A percentile compares a stretch with the other conserved stretches of the same genome.
These are phyloP conservation scores for Pilasporangium apinafurcum DNA, from an alignment of 352 stramenopile genomes.

Conservation along the genomic window DNA sequence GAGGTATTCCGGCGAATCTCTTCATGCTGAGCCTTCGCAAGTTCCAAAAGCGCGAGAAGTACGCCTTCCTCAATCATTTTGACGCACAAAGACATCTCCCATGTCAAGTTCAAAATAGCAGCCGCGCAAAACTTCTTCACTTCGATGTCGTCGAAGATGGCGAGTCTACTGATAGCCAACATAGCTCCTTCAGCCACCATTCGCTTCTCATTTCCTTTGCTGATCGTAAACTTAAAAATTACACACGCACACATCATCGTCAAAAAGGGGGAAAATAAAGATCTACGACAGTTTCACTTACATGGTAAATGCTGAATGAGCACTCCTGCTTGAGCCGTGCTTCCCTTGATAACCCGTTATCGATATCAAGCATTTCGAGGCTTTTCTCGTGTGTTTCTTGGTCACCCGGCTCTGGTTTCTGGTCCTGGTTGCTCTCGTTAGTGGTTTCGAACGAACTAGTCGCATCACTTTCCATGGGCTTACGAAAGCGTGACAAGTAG, in stretches of 20 bases:
- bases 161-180: conserved; percentile 61
- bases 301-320: conserved; percentile 76
- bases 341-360: conserved; percentile 34
- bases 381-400: conserved; percentile 47
- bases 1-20: conserved; percentile 80
- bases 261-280: background rate
- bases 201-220: conserved; percentile 52
- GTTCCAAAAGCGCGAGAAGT: conserved; percentile 58
- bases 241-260: background rate
- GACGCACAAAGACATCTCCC: conserved; percentile 26
- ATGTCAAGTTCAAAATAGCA: conserved; percentile 75
- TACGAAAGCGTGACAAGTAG: conserved; percentile 77
- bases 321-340: conserved; percentile 76
- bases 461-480: conserved; percentile 28
- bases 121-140: conserved; percentile 81
- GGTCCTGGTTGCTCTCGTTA: conserved; percentile 31
- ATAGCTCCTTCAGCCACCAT: conserved; percentile 78
- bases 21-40: conserved; percentile 74
- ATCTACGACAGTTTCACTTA: conserved; percentile 9
- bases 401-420: conserved; percentile 22
- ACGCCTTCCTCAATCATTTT: conserved; percentile 77
- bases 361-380: conserved; percentile 35
- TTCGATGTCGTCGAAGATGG: conserved; percentile 73
- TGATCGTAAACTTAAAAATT: conserved; percentile 50
- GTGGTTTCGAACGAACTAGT: conserved; percentile 9